Conservation (phyloP, 768 basidiomycete genomes). For the Collybiopsis confluens region DNA sequence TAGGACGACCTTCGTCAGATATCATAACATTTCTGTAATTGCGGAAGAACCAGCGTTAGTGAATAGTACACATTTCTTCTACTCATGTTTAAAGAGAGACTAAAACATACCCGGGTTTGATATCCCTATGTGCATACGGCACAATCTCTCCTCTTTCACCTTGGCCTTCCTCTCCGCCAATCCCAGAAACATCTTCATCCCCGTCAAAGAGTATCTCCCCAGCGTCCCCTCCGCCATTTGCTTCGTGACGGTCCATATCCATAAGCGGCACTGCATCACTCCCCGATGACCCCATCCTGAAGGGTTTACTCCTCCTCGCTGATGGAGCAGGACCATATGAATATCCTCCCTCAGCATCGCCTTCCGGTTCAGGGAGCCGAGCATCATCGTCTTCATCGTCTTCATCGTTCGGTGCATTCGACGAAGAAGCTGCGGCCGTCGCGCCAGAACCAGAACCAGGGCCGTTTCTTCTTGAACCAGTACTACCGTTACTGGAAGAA, state of each 20-base stretch:
- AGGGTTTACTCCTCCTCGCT: neutral
- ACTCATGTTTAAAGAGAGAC: too few species aligned
- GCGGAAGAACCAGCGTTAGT: neutral
- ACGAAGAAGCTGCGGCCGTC: neutral
- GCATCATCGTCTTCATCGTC: slow-evolving; percentile 65
- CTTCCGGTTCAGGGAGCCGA: slow-evolving; percentile 72
- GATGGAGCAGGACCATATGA: slow-evolving; percentile 47
- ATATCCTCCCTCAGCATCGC: slow-evolving; percentile 69
- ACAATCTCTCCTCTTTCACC: slow-evolving; percentile 50
- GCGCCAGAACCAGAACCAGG: neutral
- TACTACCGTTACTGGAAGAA: slow-evolving; percentile 8
- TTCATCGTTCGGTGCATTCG: slow-evolving; percentile 16
- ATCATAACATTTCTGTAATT: slow-evolving; percentile 90
- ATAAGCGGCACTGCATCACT: slow-evolving; percentile 11
- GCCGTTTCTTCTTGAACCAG: slow-evolving; percentile 16
- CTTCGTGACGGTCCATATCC: slow-evolving; percentile 56
- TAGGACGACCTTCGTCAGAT: slow-evolving; percentile 85
- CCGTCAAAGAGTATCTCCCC: slow-evolving; percentile 73
- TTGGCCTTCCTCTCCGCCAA: slow-evolving; percentile 31
- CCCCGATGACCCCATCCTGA: neutral
- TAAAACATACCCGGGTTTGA: slow-evolving; percentile 96
- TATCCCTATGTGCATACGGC: slow-evolving; percentile 94
- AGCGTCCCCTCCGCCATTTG: slow-evolving; percentile 47
- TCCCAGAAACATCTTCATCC: slow-evolving; percentile 60
- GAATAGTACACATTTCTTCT: too few species aligned